Base-by-base conservation (phyloP, 176 grass and related monocot species). In the Oryza meridionalis region DNA sequence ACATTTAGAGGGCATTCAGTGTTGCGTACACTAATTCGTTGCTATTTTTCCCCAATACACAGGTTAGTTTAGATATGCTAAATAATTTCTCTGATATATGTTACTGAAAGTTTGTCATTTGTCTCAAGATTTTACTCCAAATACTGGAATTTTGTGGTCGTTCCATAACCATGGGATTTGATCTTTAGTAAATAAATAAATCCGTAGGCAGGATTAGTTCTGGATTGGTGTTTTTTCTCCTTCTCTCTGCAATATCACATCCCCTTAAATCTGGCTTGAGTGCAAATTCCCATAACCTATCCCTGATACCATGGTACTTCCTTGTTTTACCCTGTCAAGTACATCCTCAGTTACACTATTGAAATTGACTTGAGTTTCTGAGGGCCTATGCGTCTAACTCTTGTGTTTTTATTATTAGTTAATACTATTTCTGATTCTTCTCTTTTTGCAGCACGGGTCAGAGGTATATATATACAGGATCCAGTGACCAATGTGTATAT, bases 401-500 rank as follows among this genome's bases (percentile, higher is more conserved):
- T 67, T 49, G 43, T 49, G 26, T 46, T 47, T 79, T 66, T 51
- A 66, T 69, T 29, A 37, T 69, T 69, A 80, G 33, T 81, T 70
- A 81, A 55, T 81, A 78, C 64, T 61, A n/a, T 72, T 44, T 69
- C 43, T 32, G 61, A 53, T 80, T 24, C 7, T 62, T 51, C 64
- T 69, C 77, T 73, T 74, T 32, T 81, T 85, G 16, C 87, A 98
- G 95, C 89, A 98, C 95, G 11, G 95, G 95, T 49, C 95, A 98
- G 88, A 94, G 78, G 87, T 98, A 98, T 83, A 98, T 98, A 77
- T 98, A 95, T 67, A 93, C 96, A 12, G 96, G 96, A 92, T 98
- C 96, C 7, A 92, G 85, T 64, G 93, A 98, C 49, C 87, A 90
- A 7, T 89, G 66, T 9, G 89, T 95, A 19, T 83, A 98, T 85